phyloP scores from a whole-genome alignment of 345 rosid genomes.

The Eucalyptus melliodora region DNA sequence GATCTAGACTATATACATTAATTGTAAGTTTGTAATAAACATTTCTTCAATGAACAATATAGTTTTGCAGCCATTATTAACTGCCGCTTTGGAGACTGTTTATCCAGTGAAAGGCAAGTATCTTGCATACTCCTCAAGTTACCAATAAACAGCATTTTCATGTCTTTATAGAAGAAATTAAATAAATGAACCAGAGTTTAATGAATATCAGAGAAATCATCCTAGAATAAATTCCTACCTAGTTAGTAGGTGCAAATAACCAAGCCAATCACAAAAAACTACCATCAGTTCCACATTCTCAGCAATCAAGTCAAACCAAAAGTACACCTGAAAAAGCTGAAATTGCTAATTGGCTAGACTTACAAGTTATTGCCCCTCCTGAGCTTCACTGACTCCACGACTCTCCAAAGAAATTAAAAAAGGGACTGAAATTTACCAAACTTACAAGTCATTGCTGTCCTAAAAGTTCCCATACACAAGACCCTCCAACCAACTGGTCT shows the following conservation, averaged over 20 bases:
- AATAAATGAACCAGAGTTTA: neutral
- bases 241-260: neutral
- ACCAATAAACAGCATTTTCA: neutral
- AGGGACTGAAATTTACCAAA: neutral
- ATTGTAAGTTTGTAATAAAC: neutral
- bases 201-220: neutral
- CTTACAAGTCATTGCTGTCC: neutral
- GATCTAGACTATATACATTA: neutral
- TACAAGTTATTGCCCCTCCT: neutral
- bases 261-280: neutral
- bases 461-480: neutral
- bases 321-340: neutral
- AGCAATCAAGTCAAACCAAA: neutral
- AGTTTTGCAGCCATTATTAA: neutral
- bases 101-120: neutral
- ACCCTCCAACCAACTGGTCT: neutral
- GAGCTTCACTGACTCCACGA: neutral
- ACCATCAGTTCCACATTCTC: neutral
- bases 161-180: neutral
- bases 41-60: neutral
- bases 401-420: neutral
- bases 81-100: neutral
- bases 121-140: neutral
- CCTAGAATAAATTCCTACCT: neutral
- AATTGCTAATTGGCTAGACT: neutral